Conservation (phyloP, 805 yeast species). For the Yarrowia hollandica region DNA sequence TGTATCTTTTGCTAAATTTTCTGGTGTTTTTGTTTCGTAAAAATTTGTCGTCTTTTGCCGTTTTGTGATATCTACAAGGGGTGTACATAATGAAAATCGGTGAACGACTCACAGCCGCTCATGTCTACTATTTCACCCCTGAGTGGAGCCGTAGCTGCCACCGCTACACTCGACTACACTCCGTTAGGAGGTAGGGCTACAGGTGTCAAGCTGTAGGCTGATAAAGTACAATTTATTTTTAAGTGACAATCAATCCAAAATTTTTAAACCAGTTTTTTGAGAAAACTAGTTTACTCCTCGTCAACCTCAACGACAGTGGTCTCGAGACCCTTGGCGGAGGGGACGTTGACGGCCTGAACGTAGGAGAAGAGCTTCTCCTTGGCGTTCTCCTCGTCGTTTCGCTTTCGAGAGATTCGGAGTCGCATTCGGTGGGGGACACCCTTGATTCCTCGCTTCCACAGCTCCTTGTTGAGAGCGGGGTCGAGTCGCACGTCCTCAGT, state of each 20-base stretch:
- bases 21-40: too few relatives aligned
- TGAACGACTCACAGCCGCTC: too few relatives aligned
- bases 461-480: conserved; percentile 96
- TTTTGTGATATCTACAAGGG: too few relatives aligned
- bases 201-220: conserved; percentile 21
- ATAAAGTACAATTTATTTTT: conserved; percentile 27
- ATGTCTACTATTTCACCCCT: too few relatives aligned
- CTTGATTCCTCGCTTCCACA: conserved; percentile 99
- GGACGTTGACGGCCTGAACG: conserved; percentile 96
- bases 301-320: conserved; percentile 94
- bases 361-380: conserved; percentile 95
- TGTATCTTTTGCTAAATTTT: too few relatives aligned
- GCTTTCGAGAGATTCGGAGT: conserved; percentile 98
- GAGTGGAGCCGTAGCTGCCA: conserved; percentile 29
- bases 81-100: too few relatives aligned
- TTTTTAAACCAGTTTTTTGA: neutral
- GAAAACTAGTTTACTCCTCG: conserved; percentile 44
- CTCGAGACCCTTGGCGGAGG: conserved; percentile 95
- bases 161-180: conserved; percentile 24
- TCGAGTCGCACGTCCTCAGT: conserved; percentile 98
- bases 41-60: too few relatives aligned
- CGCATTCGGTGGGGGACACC: conserved; percentile 98
- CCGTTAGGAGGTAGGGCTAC: conserved; percentile 28
- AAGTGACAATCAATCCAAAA: conserved; percentile 9
- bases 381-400: conserved; percentile 99